A percentile compares a stretch with the other conserved stretches of the same genome.
Evolutionary conservation across 768 basidiomycete species (phyloP).

Genomic region (Russula dissimulans): DNA sequence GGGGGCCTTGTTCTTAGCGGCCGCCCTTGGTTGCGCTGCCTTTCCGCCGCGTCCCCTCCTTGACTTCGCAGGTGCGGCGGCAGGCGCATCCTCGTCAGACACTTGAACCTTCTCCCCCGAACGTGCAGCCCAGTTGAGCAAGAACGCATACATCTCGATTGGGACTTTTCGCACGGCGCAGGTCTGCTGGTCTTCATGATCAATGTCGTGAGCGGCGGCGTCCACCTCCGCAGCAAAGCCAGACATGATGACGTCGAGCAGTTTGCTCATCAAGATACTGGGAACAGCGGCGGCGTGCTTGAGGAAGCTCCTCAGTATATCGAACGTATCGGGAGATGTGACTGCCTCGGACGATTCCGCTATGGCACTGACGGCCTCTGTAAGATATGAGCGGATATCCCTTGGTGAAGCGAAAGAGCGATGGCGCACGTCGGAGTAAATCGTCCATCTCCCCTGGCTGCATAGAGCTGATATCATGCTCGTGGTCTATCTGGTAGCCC

Average conservation of each 20-base stretch:
- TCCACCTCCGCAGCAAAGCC: slow-evolving; percentile 69
- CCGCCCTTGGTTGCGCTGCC: slow-evolving; percentile 36
- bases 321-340: slow-evolving; percentile 58
- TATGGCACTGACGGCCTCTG: slow-evolving; percentile 75
- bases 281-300: slow-evolving; percentile 61
- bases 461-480: slow-evolving; percentile 52
- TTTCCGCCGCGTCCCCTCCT: slow-evolving; percentile 57
- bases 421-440: slow-evolving; percentile 48
- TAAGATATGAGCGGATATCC: slow-evolving; percentile 9
- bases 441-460: slow-evolving; percentile 35
- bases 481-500: slow-evolving; percentile 57
- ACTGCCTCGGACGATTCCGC: slow-evolving; percentile 71
- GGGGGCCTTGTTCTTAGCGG: slow-evolving; percentile 30
- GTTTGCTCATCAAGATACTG: slow-evolving; percentile 65
- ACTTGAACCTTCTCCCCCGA: slow-evolving; percentile 71
- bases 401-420: neutral
- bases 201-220: slow-evolving; percentile 55
- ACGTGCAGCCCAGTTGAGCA: slow-evolving; percentile 84
- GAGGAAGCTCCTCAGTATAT: slow-evolving; percentile 72
- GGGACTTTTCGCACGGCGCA: slow-evolving; percentile 57
- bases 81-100: slow-evolving; percentile 38
- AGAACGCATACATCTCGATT: slow-evolving; percentile 87
- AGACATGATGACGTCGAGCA: slow-evolving; percentile 80
- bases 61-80: slow-evolving; percentile 37
- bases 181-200: slow-evolving; percentile 55